Evolutionary conservation across 2,329 filamentous ascomycete genomes (phyloP).

Genomic region (Pseudopyricularia javanii): DNA sequence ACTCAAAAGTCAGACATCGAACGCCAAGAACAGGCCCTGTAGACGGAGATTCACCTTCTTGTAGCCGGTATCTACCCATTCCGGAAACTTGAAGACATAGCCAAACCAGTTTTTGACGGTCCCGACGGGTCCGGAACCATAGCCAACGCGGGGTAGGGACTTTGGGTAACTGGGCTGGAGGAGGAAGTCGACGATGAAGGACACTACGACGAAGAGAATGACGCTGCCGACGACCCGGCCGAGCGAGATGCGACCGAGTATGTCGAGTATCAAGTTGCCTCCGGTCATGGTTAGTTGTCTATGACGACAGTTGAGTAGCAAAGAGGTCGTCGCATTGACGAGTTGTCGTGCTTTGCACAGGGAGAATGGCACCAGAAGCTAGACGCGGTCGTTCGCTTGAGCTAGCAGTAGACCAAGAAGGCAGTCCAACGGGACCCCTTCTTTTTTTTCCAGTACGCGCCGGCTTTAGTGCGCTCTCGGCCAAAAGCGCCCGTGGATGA

Average conservation of each 20-base stretch:
- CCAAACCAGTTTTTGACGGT: conserved; percentile 25
- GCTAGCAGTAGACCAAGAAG: no score
- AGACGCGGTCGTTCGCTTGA: no score
- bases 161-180: conserved; percentile 25
- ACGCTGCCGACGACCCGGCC: conserved; percentile 15
- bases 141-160: conserved; percentile 26
- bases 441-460: no score
- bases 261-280: conserved; percentile 10
- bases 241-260: conserved; percentile 17
- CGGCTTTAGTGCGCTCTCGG: no score
- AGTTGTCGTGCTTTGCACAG: neutral
- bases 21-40: neutral
- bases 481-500: no score
- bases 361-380: no score
- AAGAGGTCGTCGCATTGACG: neutral
- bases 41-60: conserved; percentile 17
- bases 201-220: conserved; percentile 19
- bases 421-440: no score
- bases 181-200: conserved; percentile 25
- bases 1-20: neutral
- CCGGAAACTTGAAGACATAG: conserved; percentile 22
- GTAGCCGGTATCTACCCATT: conserved; percentile 30
- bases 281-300: neutral
- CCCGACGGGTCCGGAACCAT: conserved; percentile 21
- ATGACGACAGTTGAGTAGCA: neutral